A percentile compares a stretch with the other conserved stretches of the same genome.
Conservation (phyloP, 345 rosid species). For the Eucalyptus virginea region DNA sequence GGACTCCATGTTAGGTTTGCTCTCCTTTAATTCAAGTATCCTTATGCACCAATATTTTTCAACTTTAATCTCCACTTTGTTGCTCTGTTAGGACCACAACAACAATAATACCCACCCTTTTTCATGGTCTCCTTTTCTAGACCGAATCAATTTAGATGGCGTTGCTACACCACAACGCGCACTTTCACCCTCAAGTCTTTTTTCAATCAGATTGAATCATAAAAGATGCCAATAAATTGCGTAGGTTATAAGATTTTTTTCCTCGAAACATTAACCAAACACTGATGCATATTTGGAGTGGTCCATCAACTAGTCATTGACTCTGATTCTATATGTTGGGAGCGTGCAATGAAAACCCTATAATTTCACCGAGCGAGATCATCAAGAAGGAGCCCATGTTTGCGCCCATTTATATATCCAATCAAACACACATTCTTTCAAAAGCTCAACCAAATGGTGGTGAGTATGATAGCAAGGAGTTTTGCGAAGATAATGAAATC, state of each 20-base stretch:
- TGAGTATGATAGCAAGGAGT: background rate
- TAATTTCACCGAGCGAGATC: background rate
- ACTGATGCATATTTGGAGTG: accelerated
- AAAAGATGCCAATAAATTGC: background rate
- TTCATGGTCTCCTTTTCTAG: background rate
- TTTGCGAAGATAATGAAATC: background rate
- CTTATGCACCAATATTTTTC: background rate
- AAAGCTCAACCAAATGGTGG: background rate
- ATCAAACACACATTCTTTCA: background rate
- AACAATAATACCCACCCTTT: background rate
- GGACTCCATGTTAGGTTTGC: background rate
- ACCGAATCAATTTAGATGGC: background rate
- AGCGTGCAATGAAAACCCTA: background rate
- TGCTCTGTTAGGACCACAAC: background rate
- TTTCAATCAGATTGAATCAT: background rate
- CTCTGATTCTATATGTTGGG: background rate
- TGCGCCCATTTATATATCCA: background rate
- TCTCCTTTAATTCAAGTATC: background rate
- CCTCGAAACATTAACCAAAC: background rate
- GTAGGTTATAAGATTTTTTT: background rate
- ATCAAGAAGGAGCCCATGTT: background rate
- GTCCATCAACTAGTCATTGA: background rate
- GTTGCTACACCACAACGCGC: background rate
- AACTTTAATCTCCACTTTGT: background rate
- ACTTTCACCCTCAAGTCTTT: background rate